Evolutionary conservation across 257 asterid species (phyloP).

Genomic region (Capsicum pubescens): DNA sequence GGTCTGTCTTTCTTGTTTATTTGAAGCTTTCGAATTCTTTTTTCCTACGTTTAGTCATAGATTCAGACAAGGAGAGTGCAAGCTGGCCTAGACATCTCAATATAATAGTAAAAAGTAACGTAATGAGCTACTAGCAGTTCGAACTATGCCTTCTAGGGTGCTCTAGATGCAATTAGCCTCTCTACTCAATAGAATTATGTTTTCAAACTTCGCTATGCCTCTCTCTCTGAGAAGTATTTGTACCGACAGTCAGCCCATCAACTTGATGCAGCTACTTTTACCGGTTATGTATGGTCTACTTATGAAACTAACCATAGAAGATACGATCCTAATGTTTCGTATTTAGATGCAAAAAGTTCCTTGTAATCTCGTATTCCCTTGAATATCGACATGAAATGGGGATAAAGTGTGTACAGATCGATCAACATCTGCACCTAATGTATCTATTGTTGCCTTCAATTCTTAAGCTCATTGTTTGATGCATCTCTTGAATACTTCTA

Average conservation of each 20-base stretch:
- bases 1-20: slow-evolving; percentile 19
- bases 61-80: neutral
- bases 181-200: neutral
- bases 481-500: no score
- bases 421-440: slow-evolving; percentile 1
- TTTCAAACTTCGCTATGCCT: neutral
- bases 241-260: neutral
- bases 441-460: neutral
- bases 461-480: neutral
- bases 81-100: neutral
- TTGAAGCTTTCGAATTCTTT: neutral
- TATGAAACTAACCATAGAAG: neutral
- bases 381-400: neutral
- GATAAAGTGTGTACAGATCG: neutral
- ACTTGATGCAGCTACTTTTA: neutral
- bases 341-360: neutral
- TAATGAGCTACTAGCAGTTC: neutral
- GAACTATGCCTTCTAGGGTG: neutral
- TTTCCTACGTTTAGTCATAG: neutral
- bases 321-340: neutral
- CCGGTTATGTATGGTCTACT: neutral
- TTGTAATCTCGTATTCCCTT: neutral
- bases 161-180: neutral
- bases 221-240: neutral
- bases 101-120: neutral